Base-by-base conservation (phyloP, 1,139 yeast species). In the Pichia sp. region DNA sequence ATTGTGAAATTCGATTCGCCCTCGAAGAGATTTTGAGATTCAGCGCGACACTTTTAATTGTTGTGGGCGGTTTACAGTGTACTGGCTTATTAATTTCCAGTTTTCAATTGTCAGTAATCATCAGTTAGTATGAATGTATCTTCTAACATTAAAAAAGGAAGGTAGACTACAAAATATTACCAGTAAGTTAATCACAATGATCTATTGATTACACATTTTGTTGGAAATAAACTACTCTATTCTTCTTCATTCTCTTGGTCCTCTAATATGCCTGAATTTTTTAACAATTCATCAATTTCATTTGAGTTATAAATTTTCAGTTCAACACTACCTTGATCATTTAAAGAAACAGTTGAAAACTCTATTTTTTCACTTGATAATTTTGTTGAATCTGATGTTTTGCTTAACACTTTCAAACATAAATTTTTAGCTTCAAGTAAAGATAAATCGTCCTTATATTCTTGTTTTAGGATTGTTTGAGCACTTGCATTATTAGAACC, bases 401-500 rank as follows among this genome's bases (percentile, higher is more conserved):
- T 95, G 51, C 95, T 83, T 59, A 95, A 79, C 43, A 95, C 96
- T 72, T 90, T 90, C 65, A 93, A 76, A 8, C 98, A 98, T 67
- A 93, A 75, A 60, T 84, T 89, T 57, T 89, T 80, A 4, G 96
- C 97, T 50, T 86, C 95, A 56, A 83, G 80, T 61, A 95, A 74
- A 22, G 77, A 71, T 64, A 89, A 70, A 54, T 86, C 95, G 61
- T 88, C 95, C 66, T 87, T 89, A 73, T 87, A 95, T 65, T 95
- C 99, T 73, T 91, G 96, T 71, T 93, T 95, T 66, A 95, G 77
- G 59, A 95, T 74, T 1, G 99, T 91, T 72, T 95, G 99, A 2
- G 98, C 97, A 45, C 96, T 91, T 6, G 96, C 82, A 59, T 89
- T 91, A 72, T 93, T 95, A 53, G 98, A 96, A 43, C 99, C 99